A percentile compares a stretch with the other conserved stretches of the same genome.
phyloP scores from a whole-genome alignment of 352 stramenopile genomes.

The Phytophthora tentaculata region DNA sequence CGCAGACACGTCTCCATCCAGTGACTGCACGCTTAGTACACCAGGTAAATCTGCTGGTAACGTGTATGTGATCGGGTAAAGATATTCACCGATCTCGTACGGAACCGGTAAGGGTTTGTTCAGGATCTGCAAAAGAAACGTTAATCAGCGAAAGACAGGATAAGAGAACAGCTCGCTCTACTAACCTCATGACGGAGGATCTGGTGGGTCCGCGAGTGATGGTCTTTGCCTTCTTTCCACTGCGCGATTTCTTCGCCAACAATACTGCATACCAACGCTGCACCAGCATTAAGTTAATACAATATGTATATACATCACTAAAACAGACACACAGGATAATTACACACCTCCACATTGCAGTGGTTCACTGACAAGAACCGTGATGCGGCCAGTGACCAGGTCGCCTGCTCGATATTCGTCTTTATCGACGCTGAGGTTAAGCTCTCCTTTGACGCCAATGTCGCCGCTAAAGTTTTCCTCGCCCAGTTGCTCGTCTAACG shows the following conservation, averaged over 20 bases:
- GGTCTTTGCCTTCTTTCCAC: constrained; percentile 64
- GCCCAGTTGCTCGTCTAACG: constrained; percentile 13
- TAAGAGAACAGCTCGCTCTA: background rate
- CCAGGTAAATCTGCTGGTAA: constrained; percentile 59
- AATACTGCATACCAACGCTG: constrained; percentile 65
- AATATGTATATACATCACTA: background rate
- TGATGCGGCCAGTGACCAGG: constrained; percentile 57
- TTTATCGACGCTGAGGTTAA: constrained; percentile 66
- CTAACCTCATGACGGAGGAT: constrained; percentile 68
- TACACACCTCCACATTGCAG: constrained; percentile 62
- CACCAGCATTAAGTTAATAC: background rate
- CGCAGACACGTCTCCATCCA: constrained; percentile 55
- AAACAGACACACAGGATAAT: background rate
- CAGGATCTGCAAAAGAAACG: constrained; percentile 44
- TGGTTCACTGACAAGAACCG: constrained; percentile 61
- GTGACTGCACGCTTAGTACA: constrained; percentile 59
- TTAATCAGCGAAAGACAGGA: constrained; percentile 4
- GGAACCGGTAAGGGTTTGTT: constrained; percentile 53
- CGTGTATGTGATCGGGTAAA: constrained; percentile 74
- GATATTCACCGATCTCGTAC: constrained; percentile 68
- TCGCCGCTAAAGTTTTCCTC: constrained; percentile 50
- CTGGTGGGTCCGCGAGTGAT: constrained; percentile 72
- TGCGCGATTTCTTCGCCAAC: constrained; percentile 71
- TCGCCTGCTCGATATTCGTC: constrained; percentile 65
- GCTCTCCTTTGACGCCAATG: constrained; percentile 69